These are phyloP conservation scores for Solanum arcanum DNA, from an alignment of 257 asterid genomes.

Conservation along the genomic window DNA sequence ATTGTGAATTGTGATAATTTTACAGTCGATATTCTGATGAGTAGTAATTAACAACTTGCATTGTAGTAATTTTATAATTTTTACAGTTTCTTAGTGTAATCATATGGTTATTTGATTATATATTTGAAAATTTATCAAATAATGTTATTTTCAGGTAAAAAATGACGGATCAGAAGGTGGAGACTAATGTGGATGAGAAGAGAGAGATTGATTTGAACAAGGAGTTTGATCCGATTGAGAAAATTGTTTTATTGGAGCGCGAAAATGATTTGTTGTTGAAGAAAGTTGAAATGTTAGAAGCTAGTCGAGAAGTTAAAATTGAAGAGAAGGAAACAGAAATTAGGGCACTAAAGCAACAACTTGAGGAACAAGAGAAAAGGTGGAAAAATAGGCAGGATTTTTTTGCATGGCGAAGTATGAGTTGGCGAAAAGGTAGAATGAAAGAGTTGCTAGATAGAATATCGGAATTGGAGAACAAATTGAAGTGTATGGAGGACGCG, in stretches of 20 bases:
- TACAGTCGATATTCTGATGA: not conserved
- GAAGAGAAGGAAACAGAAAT: not conserved
- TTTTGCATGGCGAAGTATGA: not conserved
- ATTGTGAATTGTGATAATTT: not conserved
- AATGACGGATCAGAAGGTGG: not conserved
- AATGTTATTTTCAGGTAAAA: not conserved
- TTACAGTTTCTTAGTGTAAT: no score
- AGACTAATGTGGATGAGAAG: not conserved
- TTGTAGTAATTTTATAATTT: not conserved
- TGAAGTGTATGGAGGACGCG: not conserved
- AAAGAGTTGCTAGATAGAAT: not conserved
- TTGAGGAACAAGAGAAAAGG: not conserved
- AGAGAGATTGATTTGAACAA: not conserved
- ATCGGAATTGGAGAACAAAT: not conserved
- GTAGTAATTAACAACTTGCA: not conserved
- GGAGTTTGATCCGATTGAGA: not conserved
- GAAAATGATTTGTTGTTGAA: not conserved
- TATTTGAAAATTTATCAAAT: not conserved
- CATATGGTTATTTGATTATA: not conserved
- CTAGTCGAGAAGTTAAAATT: not conserved
- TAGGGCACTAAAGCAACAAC: not conserved
- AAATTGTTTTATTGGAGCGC: not conserved
- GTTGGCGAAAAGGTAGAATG: not conserved
- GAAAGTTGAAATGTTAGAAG: not conserved
- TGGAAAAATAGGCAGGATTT: not conserved